Evolutionary conservation across 257 asterid genomes (phyloP).

Genomic region (Verbascum thapsus): DNA sequence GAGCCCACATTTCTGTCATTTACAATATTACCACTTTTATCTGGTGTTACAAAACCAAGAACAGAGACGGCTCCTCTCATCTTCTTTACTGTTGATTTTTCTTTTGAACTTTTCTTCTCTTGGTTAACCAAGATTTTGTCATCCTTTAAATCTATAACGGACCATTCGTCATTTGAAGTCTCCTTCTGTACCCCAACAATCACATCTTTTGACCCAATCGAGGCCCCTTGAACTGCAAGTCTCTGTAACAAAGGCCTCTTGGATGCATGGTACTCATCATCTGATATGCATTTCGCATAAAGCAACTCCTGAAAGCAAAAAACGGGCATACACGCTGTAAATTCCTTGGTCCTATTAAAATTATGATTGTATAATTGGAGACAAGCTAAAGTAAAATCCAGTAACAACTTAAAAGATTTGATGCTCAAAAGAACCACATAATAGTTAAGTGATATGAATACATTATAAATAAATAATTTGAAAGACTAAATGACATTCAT

Average conservation of each 20-base stretch:
- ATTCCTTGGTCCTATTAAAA: not conserved
- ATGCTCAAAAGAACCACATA: not conserved
- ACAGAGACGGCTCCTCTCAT: slow-evolving; percentile 59
- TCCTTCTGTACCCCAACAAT: slow-evolving; percentile 46
- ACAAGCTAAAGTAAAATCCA: not conserved
- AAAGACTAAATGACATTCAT: too few species aligned
- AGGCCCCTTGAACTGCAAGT: slow-evolving; percentile 91
- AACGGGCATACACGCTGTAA: not conserved
- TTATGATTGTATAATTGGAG: not conserved
- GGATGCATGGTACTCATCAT: slow-evolving; percentile 80
- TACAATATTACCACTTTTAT: slow-evolving; percentile 34
- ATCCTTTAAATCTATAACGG: slow-evolving; percentile 65
- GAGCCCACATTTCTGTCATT: slow-evolving; percentile 1
- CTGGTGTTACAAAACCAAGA: slow-evolving; percentile 52
- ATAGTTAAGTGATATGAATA: not conserved
- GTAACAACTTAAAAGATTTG: not conserved
- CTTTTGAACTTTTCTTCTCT: slow-evolving; percentile 38
- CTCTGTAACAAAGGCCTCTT: slow-evolving; percentile 89
- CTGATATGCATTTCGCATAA: slow-evolving; percentile 79
- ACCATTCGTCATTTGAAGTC: slow-evolving; percentile 62
- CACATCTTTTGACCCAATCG: slow-evolving; percentile 79
- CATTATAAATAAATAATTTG: not conserved
- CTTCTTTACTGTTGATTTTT: slow-evolving; percentile 44
- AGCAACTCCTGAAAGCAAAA: slow-evolving; percentile 59
- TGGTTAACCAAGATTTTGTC: slow-evolving; percentile 37